Evolutionary conservation across 2,329 filamentous ascomycete genomes (phyloP).

Genomic region (Aspergillus intermedius): DNA sequence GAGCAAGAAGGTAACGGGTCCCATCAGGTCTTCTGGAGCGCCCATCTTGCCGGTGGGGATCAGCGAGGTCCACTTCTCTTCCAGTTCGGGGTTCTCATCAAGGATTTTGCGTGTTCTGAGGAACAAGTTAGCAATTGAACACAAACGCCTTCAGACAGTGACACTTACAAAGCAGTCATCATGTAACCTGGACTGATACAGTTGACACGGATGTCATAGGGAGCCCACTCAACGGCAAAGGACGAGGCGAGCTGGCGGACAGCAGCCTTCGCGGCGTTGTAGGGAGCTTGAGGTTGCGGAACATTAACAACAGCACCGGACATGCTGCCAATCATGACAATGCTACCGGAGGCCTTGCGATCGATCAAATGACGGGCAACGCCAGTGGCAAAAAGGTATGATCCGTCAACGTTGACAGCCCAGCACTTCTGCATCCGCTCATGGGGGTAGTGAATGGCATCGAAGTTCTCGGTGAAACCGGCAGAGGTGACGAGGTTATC

Average conservation of each 20-base stretch:
- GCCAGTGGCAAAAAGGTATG: conserved; percentile 77
- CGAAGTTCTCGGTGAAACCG: conserved; percentile 93
- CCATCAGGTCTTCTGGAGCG: conserved; percentile 84
- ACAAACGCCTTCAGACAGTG: neutral
- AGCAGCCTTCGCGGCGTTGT: conserved; percentile 89
- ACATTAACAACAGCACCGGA: conserved; percentile 90
- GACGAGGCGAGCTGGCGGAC: conserved; percentile 82
- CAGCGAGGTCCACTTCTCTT: conserved; percentile 81
- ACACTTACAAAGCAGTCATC: conserved; percentile 78
- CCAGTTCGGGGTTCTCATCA: conserved; percentile 83
- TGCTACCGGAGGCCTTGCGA: conserved; percentile 69
- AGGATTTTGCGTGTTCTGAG: conserved; percentile 84
- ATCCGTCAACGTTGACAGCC: conserved; percentile 89
- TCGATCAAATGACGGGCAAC: conserved; percentile 86
- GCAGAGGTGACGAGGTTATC: conserved; percentile 91
- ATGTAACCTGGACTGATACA: conserved; percentile 95
- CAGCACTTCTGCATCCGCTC: conserved; percentile 93
- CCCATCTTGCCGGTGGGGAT: conserved; percentile 96
- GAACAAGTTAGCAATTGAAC: neutral
- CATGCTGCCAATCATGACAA: conserved; percentile 96
- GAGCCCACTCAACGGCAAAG: conserved; percentile 89
- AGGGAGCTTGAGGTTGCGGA: conserved; percentile 85
- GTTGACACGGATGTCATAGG: conserved; percentile 83
- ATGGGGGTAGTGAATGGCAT: conserved; percentile 82
- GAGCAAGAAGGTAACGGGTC: conserved; percentile 78